Percentiles rank a stretch among this genome's conserved stretches.
phyloP scores from a whole-genome alignment of 805 yeast species.

The Cyberlindnera bimundalis region DNA sequence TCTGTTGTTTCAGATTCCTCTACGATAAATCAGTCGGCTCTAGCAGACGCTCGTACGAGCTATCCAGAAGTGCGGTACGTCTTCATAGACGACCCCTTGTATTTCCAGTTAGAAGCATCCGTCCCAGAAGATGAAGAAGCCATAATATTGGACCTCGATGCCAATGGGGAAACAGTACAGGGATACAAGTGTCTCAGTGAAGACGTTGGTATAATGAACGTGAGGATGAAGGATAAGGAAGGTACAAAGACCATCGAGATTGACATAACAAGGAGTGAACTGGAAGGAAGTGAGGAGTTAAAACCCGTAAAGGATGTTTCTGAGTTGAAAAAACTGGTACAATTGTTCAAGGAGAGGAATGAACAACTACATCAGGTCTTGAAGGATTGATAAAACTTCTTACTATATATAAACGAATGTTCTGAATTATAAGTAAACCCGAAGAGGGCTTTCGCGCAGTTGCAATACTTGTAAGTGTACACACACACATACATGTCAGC shows the following conservation, averaged over 20 bases:
- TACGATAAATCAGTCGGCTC: background rate
- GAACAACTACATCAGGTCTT: slow-evolving; percentile 18
- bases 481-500: no score
- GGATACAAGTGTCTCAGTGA: slow-evolving; percentile 17
- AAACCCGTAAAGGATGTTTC: slow-evolving; percentile 14
- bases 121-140: slow-evolving; percentile 21
- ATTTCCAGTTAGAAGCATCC: slow-evolving; percentile 13
- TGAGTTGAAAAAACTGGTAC: slow-evolving; percentile 19
- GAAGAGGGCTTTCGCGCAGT: no score
- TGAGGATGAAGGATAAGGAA: slow-evolving; percentile 23
- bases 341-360: slow-evolving; percentile 20
- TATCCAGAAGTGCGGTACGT: slow-evolving; percentile 29
- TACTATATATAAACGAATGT: no score
- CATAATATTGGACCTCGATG: slow-evolving; percentile 24
- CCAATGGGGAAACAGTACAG: slow-evolving; percentile 15
- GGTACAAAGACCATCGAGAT: slow-evolving; percentile 25
- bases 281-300: slow-evolving; percentile 6
- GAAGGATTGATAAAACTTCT: slow-evolving; percentile 1
- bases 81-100: slow-evolving; percentile 26
- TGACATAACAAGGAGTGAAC: slow-evolving; percentile 21
- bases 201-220: slow-evolving; percentile 19
- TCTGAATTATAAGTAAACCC: no score
- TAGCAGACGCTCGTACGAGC: slow-evolving; percentile 3
- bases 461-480: no score
- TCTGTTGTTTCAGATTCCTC: slow-evolving; percentile 17